Evolutionary conservation across 2,329 filamentous ascomycete species (phyloP).

Genomic region (Pezicula rhizophila): DNA sequence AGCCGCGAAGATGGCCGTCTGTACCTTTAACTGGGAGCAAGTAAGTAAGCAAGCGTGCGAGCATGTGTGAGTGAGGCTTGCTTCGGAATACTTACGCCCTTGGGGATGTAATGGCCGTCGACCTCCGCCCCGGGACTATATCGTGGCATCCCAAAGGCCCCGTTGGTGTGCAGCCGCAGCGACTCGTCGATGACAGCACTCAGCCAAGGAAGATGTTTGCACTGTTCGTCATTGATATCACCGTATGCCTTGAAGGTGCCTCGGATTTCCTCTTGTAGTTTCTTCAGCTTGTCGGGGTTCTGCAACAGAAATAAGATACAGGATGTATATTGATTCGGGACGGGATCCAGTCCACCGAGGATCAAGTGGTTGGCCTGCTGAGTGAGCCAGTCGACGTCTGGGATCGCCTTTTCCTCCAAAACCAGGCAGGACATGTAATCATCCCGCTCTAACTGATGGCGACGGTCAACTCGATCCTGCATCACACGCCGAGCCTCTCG

Average conservation of each 20-base stretch:
- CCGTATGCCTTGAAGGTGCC: slow-evolving; percentile 22
- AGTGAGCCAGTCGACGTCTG: neutral
- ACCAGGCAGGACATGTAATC: neutral
- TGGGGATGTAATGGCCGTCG: neutral
- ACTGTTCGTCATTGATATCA: slow-evolving; percentile 21
- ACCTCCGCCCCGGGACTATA: neutral
- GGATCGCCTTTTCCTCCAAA: neutral
- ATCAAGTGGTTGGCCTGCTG: neutral
- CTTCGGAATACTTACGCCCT: neutral
- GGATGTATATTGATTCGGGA: neutral
- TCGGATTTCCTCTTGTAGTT: slow-evolving; percentile 24
- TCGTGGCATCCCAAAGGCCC: neutral
- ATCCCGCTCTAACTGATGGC: neutral
- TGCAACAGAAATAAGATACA: neutral
- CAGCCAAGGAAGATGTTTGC: slow-evolving; percentile 29
- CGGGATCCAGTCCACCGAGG: neutral
- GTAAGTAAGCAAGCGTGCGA: neutral
- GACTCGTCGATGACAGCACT: slow-evolving; percentile 34
- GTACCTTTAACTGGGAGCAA: neutral
- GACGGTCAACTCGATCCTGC: neutral
- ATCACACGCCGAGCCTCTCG: neutral
- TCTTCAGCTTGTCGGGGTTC: neutral
- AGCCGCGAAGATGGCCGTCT: neutral
- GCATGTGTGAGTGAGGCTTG: neutral
- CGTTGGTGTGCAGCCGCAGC: slow-evolving; percentile 23